These are phyloP conservation scores for Nigrospora osmanthi DNA, from an alignment of 2,329 filamentous ascomycete species.

Conservation along the genomic window DNA sequence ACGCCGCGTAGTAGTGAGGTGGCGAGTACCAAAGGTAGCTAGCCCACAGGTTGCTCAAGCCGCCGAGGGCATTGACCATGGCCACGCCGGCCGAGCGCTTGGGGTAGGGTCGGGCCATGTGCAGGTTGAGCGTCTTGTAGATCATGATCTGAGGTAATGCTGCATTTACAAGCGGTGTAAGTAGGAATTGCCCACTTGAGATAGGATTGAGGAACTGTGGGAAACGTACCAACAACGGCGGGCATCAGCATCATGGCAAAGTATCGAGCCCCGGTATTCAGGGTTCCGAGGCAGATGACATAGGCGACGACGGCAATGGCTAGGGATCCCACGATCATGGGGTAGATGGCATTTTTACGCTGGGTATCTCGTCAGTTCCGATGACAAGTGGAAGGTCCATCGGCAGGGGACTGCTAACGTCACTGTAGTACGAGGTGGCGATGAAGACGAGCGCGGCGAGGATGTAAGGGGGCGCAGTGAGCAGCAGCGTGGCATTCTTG, in stretches of 20 bases:
- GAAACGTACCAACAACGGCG: background rate
- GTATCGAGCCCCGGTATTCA: constrained; percentile 18
- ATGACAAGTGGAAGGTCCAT: too few species aligned
- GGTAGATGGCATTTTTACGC: constrained; percentile 16
- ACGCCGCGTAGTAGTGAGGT: constrained; percentile 16
- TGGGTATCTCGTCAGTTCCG: background rate
- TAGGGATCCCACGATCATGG: constrained; percentile 17
- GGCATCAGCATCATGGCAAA: constrained; percentile 23
- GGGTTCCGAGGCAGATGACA: constrained; percentile 20
- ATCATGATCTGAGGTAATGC: constrained; percentile 1
- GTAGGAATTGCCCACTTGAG: background rate
- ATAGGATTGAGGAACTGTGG: too few species aligned
- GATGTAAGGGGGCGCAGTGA: constrained; percentile 19
- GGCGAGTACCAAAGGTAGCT: constrained; percentile 17
- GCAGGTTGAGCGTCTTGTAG: constrained; percentile 2
- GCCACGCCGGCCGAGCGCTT: constrained; percentile 19
- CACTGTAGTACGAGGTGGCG: constrained; percentile 20
- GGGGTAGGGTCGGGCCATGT: constrained; percentile 12
- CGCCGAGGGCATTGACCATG: constrained; percentile 18
- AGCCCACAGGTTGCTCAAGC: constrained; percentile 20
- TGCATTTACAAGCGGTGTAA: background rate
- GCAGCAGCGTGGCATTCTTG: constrained; percentile 14
- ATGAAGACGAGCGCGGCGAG: constrained; percentile 22
- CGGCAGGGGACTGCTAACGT: constrained; percentile 1
- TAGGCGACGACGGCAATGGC: constrained; percentile 17